A percentile compares a stretch with the other conserved stretches of the same genome.
Evolutionary conservation across 192 early-diverging fungal genomes (phyloP).

Genomic region (Coemansia sp.): DNA sequence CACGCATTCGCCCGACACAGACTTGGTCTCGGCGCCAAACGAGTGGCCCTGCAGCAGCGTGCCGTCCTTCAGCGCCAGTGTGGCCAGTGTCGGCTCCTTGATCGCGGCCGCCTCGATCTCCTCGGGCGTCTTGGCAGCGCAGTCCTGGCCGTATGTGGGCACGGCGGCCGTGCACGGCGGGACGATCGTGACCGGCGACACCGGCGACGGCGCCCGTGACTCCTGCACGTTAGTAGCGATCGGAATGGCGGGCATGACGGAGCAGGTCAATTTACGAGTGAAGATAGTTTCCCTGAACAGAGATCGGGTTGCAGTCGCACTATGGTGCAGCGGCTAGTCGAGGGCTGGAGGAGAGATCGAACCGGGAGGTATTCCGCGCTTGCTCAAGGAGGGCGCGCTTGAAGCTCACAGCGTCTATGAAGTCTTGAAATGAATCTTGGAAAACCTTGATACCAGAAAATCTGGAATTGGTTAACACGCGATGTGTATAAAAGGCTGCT

Average conservation of each 20-base stretch:
- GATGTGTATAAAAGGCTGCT: slow-evolving; percentile 34
- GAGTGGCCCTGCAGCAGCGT: slow-evolving; percentile 81
- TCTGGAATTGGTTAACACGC: slow-evolving; percentile 12
- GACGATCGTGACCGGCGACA: slow-evolving; percentile 19
- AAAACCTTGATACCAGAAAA: slow-evolving; percentile 1
- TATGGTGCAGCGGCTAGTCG: too few relatives aligned
- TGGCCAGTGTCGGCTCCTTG: slow-evolving; percentile 47
- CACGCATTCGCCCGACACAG: slow-evolving; percentile 93
- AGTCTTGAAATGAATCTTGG: slow-evolving; percentile 6
- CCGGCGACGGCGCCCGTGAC: slow-evolving; percentile 42
- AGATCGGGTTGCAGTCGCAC: too few relatives aligned
- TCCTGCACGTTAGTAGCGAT: slow-evolving; percentile 49
- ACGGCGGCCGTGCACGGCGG: slow-evolving; percentile 46
- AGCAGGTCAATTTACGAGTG: background rate
- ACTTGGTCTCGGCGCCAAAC: slow-evolving; percentile 86
- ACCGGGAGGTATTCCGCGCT: too few relatives aligned
- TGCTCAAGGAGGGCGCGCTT: too few relatives aligned
- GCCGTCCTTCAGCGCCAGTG: slow-evolving; percentile 85
- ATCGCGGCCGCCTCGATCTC: slow-evolving; percentile 28
- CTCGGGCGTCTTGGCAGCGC: slow-evolving; percentile 36
- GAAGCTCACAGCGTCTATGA: too few relatives aligned
- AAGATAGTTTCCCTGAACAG: background rate
- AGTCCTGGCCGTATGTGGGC: slow-evolving; percentile 32
- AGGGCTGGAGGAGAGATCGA: too few relatives aligned
- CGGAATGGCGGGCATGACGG: slow-evolving; percentile 37